Percentiles rank a stretch among this genome's conserved stretches.
phyloP scores from a whole-genome alignment of 345 rosid genomes.

The Kernera saxatilis region DNA sequence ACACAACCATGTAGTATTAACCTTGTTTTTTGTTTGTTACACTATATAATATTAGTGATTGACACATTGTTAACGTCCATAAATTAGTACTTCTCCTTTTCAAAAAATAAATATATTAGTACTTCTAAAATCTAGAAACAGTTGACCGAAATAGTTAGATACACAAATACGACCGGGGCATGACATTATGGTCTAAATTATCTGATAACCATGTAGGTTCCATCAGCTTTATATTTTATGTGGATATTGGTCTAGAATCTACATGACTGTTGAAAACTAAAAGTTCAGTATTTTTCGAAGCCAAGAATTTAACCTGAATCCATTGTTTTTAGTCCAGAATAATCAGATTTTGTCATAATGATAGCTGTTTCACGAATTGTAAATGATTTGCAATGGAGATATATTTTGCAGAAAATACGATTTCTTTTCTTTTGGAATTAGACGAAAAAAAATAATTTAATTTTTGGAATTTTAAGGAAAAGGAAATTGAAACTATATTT shows the following conservation, averaged over 20 bases:
- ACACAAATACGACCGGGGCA: neutral
- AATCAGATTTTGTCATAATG: no score
- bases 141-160: neutral
- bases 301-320: no score
- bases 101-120: neutral
- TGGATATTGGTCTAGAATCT: neutral
- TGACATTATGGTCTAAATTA: neutral
- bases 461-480: no score
- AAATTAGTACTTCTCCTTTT: neutral
- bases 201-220: neutral
- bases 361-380: no score
- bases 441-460: no score
- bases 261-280: neutral
- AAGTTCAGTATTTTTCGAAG: no score
- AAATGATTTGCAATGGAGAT: no score
- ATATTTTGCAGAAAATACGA: no score
- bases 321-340: no score
- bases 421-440: no score
- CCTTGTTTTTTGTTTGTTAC: neutral
- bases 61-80: neutral
- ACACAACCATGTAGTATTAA: constrained; percentile 2
- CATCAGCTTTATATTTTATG: neutral
- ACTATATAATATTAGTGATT: neutral
- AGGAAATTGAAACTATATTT: no score
- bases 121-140: neutral